These are phyloP conservation scores for Collybia mongolica DNA, from an alignment of 768 basidiomycete genomes.

Conservation along the genomic window DNA sequence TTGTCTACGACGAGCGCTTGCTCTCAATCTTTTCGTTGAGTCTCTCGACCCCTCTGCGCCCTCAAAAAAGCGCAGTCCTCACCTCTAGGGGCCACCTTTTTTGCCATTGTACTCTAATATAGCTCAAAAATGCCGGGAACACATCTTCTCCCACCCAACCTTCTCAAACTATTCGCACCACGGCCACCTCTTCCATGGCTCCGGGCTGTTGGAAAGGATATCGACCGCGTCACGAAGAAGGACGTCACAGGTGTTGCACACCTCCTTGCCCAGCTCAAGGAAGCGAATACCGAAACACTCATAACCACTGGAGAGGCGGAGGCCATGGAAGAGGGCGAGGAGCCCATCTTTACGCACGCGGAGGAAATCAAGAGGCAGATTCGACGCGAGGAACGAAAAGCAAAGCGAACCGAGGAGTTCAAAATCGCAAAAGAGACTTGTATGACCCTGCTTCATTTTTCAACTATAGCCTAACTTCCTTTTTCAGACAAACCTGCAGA, in stretches of 20 bases:
- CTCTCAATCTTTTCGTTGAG: not conserved
- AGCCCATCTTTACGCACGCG: conserved; percentile 75
- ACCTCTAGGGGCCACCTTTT: not conserved
- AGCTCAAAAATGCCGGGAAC: conserved; percentile 59
- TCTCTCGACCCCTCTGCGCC: not conserved
- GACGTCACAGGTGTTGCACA: conserved; percentile 73
- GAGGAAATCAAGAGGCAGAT: conserved; percentile 84
- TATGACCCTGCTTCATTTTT: conserved; percentile 37
- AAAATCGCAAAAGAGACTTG: conserved; percentile 83
- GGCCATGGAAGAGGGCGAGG: conserved; percentile 82
- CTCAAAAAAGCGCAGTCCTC: not conserved
- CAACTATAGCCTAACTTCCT: conserved; percentile 10
- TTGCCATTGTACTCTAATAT: not conserved
- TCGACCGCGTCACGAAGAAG: conserved; percentile 69
- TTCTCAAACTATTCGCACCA: conserved; percentile 95
- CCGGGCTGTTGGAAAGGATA: conserved; percentile 83
- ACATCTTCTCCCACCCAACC: conserved; percentile 90
- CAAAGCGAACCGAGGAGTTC: conserved; percentile 72
- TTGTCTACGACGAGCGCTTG: conserved; percentile 5
- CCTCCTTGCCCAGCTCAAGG: conserved; percentile 71
- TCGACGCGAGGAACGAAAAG: conserved; percentile 74
- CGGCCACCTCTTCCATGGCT: conserved; percentile 86
- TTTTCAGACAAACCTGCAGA: conserved; percentile 86
- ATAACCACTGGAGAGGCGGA: conserved; percentile 59
- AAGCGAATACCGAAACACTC: conserved; percentile 70